Evolutionary conservation across 73 alveolate species (phyloP).

Genomic region (Tetrahymena thermophila): DNA sequence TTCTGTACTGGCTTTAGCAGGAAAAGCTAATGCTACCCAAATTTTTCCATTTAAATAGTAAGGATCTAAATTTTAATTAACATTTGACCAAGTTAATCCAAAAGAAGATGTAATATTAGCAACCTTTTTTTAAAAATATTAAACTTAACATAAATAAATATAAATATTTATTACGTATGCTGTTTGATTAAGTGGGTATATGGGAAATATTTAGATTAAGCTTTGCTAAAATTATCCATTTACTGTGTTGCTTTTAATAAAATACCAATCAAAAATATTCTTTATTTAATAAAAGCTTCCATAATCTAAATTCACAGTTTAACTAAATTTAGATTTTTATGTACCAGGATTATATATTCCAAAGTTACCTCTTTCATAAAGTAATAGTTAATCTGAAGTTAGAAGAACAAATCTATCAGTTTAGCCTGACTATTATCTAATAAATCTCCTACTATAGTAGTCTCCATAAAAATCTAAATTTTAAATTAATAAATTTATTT

Average conservation of each 20-base stretch:
- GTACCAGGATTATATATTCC: not conserved
- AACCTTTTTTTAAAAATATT: too few species aligned
- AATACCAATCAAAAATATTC: too few species aligned
- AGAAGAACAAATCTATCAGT: not conserved
- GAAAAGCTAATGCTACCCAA: not conserved
- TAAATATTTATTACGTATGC: not conserved
- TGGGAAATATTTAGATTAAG: too few species aligned
- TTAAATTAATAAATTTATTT: not conserved
- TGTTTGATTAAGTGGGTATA: too few species aligned
- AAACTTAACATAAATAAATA: not conserved
- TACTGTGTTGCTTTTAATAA: too few species aligned
- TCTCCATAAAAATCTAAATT: not conserved
- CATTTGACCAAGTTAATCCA: not conserved
- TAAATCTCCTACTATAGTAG: not conserved
- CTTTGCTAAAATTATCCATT: too few species aligned
- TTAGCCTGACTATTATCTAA: not conserved
- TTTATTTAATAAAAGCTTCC: too few species aligned
- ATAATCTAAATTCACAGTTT: too few species aligned
- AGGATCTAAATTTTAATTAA: not conserved
- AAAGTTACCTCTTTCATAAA: not conserved
- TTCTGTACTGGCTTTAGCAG: not conserved
- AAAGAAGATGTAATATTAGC: too few species aligned
- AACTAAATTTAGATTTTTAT: too few species aligned
- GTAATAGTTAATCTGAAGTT: not conserved
- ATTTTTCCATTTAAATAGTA: not conserved